These are phyloP conservation scores for Lodderomyces pseudojiufengensis DNA, from an alignment of 1,139 yeast genomes.

Conservation along the genomic window DNA sequence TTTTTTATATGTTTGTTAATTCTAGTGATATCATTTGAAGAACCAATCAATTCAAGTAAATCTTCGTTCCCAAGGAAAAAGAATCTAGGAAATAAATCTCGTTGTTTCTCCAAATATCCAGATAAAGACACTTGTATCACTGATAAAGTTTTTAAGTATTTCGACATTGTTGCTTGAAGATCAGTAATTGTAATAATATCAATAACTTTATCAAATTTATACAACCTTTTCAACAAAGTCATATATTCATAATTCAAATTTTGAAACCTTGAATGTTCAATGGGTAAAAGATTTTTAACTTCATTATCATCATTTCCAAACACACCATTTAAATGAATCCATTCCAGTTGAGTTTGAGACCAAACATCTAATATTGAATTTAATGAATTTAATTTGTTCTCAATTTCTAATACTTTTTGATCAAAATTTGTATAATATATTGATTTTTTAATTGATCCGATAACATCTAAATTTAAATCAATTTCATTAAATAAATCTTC, in stretches of 20 bases:
- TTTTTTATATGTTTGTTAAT: slow-evolving; percentile 64
- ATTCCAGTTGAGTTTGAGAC: slow-evolving; percentile 85
- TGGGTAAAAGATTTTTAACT: slow-evolving; percentile 59
- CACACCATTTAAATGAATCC: slow-evolving; percentile 83
- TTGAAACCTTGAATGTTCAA: slow-evolving; percentile 66
- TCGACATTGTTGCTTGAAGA: slow-evolving; percentile 44
- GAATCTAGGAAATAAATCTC: slow-evolving; percentile 76
- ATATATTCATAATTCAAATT: slow-evolving; percentile 62
- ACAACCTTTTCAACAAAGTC: slow-evolving; percentile 47
- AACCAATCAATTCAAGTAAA: slow-evolving; percentile 76
- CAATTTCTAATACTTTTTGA: slow-evolving; percentile 54
- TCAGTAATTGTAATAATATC: slow-evolving; percentile 58
- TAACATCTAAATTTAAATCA: slow-evolving; percentile 56
- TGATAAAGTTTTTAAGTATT: slow-evolving; percentile 52
- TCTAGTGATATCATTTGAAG: slow-evolving; percentile 45
- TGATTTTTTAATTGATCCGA: slow-evolving; percentile 72
- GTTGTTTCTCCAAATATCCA: slow-evolving; percentile 76
- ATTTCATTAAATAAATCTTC: slow-evolving; percentile 57
- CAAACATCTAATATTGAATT: slow-evolving; percentile 60
- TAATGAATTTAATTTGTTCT: slow-evolving; percentile 50
- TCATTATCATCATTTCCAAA: slow-evolving; percentile 53
- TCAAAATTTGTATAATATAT: slow-evolving; percentile 61
- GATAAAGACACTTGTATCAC: slow-evolving; percentile 65
- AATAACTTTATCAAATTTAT: slow-evolving; percentile 49
- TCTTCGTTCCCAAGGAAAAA: slow-evolving; percentile 92